Evolutionary conservation across 1,284 basidiomycete genomes (phyloP), one percentile per base, ranked within the genome.

Genomic region (Boletus holoroseus): DNA sequence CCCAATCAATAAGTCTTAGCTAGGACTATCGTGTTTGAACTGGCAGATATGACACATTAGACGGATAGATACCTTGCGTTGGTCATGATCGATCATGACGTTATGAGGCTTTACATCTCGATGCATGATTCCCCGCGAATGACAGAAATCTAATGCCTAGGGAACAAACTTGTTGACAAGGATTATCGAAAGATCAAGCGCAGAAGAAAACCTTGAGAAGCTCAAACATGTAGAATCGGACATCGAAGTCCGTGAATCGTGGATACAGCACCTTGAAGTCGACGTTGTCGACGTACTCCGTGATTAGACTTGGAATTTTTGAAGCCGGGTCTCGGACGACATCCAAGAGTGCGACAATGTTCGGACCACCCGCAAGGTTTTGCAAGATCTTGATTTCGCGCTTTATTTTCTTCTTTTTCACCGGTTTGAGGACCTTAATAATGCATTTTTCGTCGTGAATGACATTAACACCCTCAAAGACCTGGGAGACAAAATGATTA

Each of bases 351-450:
- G 77, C 94, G 69, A 88, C 83, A 58, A 79, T 86, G 75, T 87
- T 99, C 68, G 94, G 94, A 18, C 96, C 96, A 26, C 95, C 94
- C 0, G 94, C 91, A 20, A 98, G 78, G 71, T 98, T 98, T 71
- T 96, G 94, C 34, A 99, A 73, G 62, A 99, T 97, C 78, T 99
- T 98, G 73, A 99, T 97, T 75, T 99, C 95, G 56, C 95, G 82
- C 77, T 98, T 98, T 73, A 99, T 98, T 77, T 99, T 99, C 83
- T 98, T 98, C 82, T 98, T 98, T 80, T 99, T 98, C 44, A 99
- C 95, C 1, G 96, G 96, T 73, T 99, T 99, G 58, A 99, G 78
- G 44, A 98, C 94, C 72, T 99, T 98, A 76, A 98, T 94, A 71
- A 98, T 94, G 71, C 94, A 96, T 72, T 96, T 94, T 69, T 94